These are phyloP conservation scores for Senna tora DNA, from an alignment of 306 rosid species.

Conservation along the genomic window DNA sequence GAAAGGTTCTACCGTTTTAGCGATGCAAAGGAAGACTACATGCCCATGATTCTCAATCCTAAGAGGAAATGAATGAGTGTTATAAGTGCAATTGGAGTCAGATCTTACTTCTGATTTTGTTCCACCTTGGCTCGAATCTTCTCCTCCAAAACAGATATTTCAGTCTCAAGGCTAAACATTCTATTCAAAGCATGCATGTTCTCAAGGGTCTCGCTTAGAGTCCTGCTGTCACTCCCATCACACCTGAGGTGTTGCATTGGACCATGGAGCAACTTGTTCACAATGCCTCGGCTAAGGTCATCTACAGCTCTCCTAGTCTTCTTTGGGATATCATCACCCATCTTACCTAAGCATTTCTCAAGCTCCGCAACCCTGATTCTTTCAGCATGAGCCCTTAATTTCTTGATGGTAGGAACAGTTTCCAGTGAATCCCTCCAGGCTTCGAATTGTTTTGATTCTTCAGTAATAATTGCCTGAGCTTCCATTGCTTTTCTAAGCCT, in stretches of 20 bases:
- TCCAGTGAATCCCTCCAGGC: conserved; percentile 99
- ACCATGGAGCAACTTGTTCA: conserved; percentile 96
- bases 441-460: conserved; percentile 92
- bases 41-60: conserved; percentile 33
- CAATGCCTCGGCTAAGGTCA: conserved; percentile 96
- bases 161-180: conserved; percentile 97
- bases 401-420: conserved; percentile 98
- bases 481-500: conserved; percentile 91
- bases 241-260: conserved; percentile 99
- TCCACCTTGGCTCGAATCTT: conserved; percentile 97
- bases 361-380: conserved; percentile 92
- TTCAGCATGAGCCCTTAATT: conserved; percentile 93
- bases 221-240: conserved; percentile 93
- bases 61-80: conserved; percentile 46
- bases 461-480: conserved; percentile 85
- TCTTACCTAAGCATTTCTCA: conserved; percentile 88
- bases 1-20: conserved; percentile 41
- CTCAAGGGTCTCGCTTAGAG: conserved; percentile 89
- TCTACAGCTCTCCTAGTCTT: conserved; percentile 90
- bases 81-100: conserved; percentile 39
- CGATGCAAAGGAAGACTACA: conserved; percentile 46
- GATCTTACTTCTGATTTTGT: conserved; percentile 70
- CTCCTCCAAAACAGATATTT: conserved; percentile 84
- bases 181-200: conserved; percentile 98
- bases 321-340: conserved; percentile 95